Base-by-base conservation (phyloP, 345 rosid genomes). In the Durio zibethinus region DNA sequence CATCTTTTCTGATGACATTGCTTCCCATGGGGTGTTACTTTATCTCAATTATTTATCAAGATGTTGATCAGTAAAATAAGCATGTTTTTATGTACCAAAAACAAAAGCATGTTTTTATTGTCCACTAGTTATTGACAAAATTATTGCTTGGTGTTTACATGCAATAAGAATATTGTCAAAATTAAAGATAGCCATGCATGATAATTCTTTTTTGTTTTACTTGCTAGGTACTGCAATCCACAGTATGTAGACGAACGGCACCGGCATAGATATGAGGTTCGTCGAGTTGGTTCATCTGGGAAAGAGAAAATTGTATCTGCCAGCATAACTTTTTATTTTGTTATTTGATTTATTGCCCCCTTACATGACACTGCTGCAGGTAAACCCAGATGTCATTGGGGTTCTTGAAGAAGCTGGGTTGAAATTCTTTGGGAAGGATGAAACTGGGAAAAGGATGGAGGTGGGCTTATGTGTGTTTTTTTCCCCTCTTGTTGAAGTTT, bases 231-330 rank as follows among this genome's bases (percentile, higher is more conserved):
- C 64, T 82, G 88, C 73, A 88, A 92, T 80, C 80, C 80, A 29
- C 77, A 76, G 45, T 86, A 83, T 77, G 89, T 92, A 73, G 92
- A 90, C 59, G 99, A 95, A 81, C 84, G 99, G 20, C 99, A 93
- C 83, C 89, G 99, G 7, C 99, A 95, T 75, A 87, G 99, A 86
- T 95, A 95, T 57, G 98, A 95, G 99, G 99, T 95, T 80, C 57
- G 84, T 75, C 31, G 75, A 47, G 73, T 71, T 57, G 23, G 69
- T 67, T 72, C 27, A 76, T 74, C 66, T 75, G 74, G 70, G 61
- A 69, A 50, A 42, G 42, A 42, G 36, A 33, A 75, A 45, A 10
- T 5, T 61, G 31, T 64, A 50, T 33, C 35, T 73, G 56, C 15
- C 35, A 5, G 33, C 10, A 48, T 65, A 61, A 36, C 60, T 77